A percentile compares a stretch with the other conserved stretches of the same genome.
phyloP scores from a whole-genome alignment of 257 asterid species.

The Solanum pinnatisectum region DNA sequence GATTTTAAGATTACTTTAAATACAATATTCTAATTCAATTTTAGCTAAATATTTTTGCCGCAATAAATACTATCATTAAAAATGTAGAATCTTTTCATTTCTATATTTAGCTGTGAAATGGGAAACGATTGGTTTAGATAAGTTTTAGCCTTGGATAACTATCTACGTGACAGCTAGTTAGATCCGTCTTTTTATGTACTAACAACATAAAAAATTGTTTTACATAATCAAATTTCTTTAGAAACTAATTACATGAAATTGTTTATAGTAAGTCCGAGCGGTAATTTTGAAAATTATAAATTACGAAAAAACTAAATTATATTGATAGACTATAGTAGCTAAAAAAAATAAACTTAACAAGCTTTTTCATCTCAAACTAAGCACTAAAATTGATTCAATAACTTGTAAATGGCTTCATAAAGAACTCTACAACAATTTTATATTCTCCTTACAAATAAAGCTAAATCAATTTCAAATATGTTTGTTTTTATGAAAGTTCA shows the following conservation, averaged over 20 bases:
- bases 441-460: too few relatives aligned
- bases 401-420: background rate
- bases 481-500: background rate
- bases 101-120: background rate
- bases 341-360: background rate
- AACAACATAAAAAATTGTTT: background rate
- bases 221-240: background rate
- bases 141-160: background rate
- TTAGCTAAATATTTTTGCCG: too few relatives aligned
- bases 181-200: background rate
- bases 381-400: background rate
- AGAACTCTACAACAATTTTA: background rate
- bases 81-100: background rate
- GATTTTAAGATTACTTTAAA: too few relatives aligned
- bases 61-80: too few relatives aligned
- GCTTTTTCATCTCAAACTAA: background rate
- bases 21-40: too few relatives aligned
- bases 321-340: background rate
- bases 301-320: background rate
- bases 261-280: background rate
- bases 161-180: background rate
- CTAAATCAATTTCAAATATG: background rate
- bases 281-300: background rate
- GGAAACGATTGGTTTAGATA: background rate
- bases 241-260: background rate